Evolutionary conservation across 164 flowering plant genomes (phyloP).

Genomic region (Stephania japonica): DNA sequence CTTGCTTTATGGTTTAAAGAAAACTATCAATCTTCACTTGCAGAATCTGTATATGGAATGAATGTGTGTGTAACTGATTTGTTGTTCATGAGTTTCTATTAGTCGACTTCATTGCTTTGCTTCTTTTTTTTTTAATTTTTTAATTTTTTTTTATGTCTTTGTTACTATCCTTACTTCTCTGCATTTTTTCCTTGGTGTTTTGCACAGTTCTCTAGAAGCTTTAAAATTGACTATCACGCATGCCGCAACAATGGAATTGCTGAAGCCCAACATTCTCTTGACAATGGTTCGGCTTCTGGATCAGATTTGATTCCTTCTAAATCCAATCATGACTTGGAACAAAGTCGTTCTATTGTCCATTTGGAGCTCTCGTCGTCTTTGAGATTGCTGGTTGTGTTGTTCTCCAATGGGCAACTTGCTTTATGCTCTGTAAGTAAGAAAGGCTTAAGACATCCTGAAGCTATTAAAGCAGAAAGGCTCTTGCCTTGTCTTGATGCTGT

Average conservation of each 20-base stretch:
- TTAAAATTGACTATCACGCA: conserved; percentile 33
- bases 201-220: conserved; percentile 61
- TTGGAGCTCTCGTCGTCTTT: conserved; percentile 64
- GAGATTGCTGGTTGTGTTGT: conserved; percentile 66
- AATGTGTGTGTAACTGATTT: too few species aligned
- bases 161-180: neutral
- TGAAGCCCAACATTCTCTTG: conserved; percentile 27
- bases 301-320: conserved; percentile 21
- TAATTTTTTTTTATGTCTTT: too few species aligned
- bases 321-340: conserved; percentile 20
- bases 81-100: too few species aligned
- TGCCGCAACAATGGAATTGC: conserved; percentile 21
- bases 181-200: conserved; percentile 9
- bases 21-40: too few species aligned
- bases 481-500: conserved; percentile 69
- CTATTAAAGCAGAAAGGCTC: conserved; percentile 58
- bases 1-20: neutral
- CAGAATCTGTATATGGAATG: too few species aligned
- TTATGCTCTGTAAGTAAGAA: conserved; percentile 78
- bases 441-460: conserved; percentile 65
- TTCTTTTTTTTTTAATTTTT: too few species aligned
- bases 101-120: too few species aligned
- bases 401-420: conserved; percentile 61
- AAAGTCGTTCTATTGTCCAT: conserved; percentile 41
- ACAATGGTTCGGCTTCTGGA: conserved; percentile 57